Conservation (phyloP, 805 yeast species). For the Metschnikowia sp. region DNA sequence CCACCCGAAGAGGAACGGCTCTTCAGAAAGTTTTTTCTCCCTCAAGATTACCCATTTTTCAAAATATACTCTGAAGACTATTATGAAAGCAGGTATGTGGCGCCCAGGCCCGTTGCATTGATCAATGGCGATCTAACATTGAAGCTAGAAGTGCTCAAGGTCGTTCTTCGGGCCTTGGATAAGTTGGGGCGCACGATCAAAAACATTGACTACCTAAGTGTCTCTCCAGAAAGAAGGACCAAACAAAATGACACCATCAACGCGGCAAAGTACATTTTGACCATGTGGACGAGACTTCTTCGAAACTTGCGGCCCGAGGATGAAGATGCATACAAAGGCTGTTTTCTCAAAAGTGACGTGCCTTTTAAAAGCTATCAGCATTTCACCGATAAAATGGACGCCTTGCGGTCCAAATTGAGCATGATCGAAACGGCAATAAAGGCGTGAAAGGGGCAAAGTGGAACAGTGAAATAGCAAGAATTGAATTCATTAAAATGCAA, state of each 20-base stretch:
- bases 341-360: neutral
- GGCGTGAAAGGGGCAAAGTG: neutral
- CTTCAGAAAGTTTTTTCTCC: neutral
- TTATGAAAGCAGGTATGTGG: neutral
- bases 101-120: neutral
- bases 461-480: neutral
- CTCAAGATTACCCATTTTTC: neutral
- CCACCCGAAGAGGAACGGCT: neutral
- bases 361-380: neutral
- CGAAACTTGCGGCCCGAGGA: neutral
- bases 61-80: neutral
- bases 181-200: neutral
- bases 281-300: neutral
- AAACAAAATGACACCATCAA: neutral
- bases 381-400: neutral
- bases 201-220: neutral
- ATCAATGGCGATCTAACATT: no score
- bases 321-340: neutral
- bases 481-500: neutral
- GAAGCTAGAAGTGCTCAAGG: neutral
- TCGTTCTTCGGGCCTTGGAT: slow-evolving; percentile 1
- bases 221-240: neutral
- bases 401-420: neutral
- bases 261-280: slow-evolving; percentile 1
- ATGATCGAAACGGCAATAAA: neutral